phyloP scores from a whole-genome alignment of 1,139 yeast genomes.

The Candida tetrigidarum region DNA sequence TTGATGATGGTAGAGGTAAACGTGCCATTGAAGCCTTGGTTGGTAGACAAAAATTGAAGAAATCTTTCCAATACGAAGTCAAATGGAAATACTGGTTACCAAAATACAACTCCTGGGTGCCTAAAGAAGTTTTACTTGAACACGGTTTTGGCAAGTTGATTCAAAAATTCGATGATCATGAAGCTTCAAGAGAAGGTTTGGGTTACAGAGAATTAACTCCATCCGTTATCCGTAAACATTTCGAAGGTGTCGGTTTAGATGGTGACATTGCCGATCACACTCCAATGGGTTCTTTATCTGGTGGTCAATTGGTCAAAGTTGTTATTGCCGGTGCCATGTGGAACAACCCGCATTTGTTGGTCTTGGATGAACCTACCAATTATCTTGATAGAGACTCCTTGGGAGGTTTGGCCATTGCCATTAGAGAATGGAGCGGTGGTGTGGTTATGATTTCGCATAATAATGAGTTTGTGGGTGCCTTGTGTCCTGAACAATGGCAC shows the following conservation, averaged over 20 bases:
- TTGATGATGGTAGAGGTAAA: constrained; percentile 88
- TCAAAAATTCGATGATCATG: constrained; percentile 96
- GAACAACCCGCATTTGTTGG: constrained; percentile 99
- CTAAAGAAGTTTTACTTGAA: constrained; percentile 77
- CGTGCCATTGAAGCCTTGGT: constrained; percentile 91
- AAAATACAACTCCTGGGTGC: constrained; percentile 91
- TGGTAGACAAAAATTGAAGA: constrained; percentile 96
- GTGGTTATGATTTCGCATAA: constrained; percentile 99
- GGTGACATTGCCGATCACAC: constrained; percentile 99
- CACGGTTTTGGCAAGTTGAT: constrained; percentile 87
- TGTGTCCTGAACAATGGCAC: constrained; percentile 99
- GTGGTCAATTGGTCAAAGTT: constrained; percentile 98
- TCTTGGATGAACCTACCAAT: constrained; percentile 97
- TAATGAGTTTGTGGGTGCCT: constrained; percentile 94
- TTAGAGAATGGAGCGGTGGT: constrained; percentile 98
- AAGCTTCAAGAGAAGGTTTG: constrained; percentile 97
- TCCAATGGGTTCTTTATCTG: constrained; percentile 94
- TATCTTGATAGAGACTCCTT: constrained; percentile 97
- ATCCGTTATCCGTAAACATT: constrained; percentile 91
- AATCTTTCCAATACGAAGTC: constrained; percentile 94
- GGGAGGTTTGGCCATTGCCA: constrained; percentile 97
- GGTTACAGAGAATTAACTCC: constrained; percentile 95
- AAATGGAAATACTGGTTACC: constrained; percentile 96
- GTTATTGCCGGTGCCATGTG: constrained; percentile 99
- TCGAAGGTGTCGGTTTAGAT: constrained; percentile 95